Percentiles rank a stretch among this genome's conserved stretches.
These are phyloP conservation scores for Coemansia biformis DNA, from an alignment of 192 early-diverging fungal genomes.

Conservation along the genomic window DNA sequence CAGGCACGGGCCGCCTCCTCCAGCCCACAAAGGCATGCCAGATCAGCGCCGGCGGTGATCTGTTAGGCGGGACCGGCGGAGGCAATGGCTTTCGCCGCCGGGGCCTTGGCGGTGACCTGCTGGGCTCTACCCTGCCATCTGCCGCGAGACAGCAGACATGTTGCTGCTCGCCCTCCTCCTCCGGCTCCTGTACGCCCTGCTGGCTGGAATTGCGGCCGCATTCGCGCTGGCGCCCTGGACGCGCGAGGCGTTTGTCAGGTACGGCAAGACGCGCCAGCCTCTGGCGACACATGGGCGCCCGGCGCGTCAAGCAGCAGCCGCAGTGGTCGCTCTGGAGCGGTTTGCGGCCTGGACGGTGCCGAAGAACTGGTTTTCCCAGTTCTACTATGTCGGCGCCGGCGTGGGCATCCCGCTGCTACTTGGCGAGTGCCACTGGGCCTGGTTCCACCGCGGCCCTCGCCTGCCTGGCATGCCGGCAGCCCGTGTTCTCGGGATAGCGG, in stretches of 20 bases:
- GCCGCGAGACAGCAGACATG: too few relatives aligned
- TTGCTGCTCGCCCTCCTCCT: slow-evolving; percentile 1
- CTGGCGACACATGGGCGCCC: neutral
- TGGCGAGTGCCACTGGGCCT: slow-evolving; percentile 11
- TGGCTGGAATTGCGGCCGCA: slow-evolving; percentile 16
- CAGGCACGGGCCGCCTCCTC: too few relatives aligned
- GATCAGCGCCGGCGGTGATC: too few relatives aligned
- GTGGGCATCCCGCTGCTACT: slow-evolving; percentile 11
- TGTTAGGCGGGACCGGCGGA: too few relatives aligned
- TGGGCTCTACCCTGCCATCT: too few relatives aligned
- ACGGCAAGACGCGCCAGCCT: slow-evolving; percentile 28
- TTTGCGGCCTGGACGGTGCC: slow-evolving; percentile 21
- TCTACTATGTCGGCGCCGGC: slow-evolving; percentile 23
- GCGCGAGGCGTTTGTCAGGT: slow-evolving; percentile 42
- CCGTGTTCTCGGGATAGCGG: neutral
- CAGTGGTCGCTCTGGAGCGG: slow-evolving; percentile 1
- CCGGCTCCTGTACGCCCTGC: slow-evolving; percentile 13
- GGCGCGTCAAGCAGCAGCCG: too few relatives aligned
- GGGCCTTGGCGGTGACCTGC: too few relatives aligned
- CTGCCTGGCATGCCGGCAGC: neutral
- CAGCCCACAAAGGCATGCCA: too few relatives aligned
- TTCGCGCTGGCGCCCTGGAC: slow-evolving; percentile 40
- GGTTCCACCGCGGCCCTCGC: neutral
- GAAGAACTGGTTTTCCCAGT: slow-evolving; percentile 36
- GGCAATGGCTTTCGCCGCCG: too few relatives aligned